A percentile compares a stretch with the other conserved stretches of the same genome.
phyloP scores from a whole-genome alignment of 23 red algal species.

The Pyropia haitanensis region DNA sequence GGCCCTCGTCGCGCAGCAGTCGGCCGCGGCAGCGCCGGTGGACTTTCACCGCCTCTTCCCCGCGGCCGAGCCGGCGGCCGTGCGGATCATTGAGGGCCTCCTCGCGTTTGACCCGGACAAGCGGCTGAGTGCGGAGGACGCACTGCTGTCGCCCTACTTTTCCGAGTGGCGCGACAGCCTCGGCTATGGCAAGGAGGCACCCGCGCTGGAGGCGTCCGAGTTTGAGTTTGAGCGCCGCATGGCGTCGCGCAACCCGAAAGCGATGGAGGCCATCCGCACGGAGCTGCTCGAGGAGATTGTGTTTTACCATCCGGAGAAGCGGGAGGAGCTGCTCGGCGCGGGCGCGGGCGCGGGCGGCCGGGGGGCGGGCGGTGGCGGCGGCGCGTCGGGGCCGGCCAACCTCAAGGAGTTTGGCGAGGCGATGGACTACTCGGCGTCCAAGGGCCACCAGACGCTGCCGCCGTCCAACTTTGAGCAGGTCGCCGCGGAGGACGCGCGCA shows the following conservation, averaged over 20 bases:
- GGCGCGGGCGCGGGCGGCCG: conserved; percentile 6
- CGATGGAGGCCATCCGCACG: conserved; percentile 53
- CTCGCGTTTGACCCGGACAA: conserved; percentile 96
- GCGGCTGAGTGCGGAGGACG: conserved; percentile 58
- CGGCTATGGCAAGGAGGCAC: conserved; percentile 37
- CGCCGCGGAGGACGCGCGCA: too few relatives aligned
- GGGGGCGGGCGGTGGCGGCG: too few relatives aligned
- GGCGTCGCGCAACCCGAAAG: conserved; percentile 20
- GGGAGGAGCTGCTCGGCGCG: conserved; percentile 45
- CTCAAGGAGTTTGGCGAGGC: too few relatives aligned
- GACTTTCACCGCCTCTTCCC: conserved; percentile 59
- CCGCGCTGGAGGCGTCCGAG: conserved; percentile 54
- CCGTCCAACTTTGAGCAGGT: too few relatives aligned
- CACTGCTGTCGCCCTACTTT: conserved; percentile 83
- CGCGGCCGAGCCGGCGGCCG: conserved; percentile 35
- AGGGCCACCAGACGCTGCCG: too few relatives aligned
- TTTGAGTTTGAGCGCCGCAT: conserved; percentile 88
- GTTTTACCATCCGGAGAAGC: conserved; percentile 87
- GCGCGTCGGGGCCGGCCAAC: too few relatives aligned
- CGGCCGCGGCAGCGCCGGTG: not conserved
- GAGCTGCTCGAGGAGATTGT: conserved; percentile 85
- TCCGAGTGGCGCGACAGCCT: conserved; percentile 72
- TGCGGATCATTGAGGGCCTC: conserved; percentile 67
- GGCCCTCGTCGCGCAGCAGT: conserved; percentile 32
- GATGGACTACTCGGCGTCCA: too few relatives aligned